phyloP scores from a whole-genome alignment of 805 yeast genomes.

The Zygosaccharomyces gambellarensis region DNA sequence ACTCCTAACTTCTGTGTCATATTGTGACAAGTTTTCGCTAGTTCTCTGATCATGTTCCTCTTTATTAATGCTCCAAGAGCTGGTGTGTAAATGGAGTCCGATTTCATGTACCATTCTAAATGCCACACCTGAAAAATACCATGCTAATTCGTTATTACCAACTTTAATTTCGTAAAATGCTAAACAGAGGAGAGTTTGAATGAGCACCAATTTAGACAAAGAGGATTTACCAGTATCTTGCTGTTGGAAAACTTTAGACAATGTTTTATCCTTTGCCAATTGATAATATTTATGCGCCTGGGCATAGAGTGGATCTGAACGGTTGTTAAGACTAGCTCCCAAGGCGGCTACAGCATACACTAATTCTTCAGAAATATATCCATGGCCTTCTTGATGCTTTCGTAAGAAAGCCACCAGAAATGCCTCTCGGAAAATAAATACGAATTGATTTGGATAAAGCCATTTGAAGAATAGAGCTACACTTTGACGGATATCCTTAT shows the following conservation, averaged over 20 bases:
- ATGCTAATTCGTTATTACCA: constrained; percentile 48
- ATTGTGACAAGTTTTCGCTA: constrained; percentile 31
- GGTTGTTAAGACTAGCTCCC: constrained; percentile 44
- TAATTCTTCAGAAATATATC: constrained; percentile 46
- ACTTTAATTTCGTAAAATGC: constrained; percentile 51
- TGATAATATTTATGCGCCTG: constrained; percentile 39
- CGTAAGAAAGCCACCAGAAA: constrained; percentile 49
- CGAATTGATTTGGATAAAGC: constrained; percentile 54
- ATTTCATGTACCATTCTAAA: constrained; percentile 53
- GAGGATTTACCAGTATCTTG: constrained; percentile 16
- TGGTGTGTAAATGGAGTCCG: constrained; percentile 50
- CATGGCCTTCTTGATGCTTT: constrained; percentile 9
- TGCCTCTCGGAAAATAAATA: constrained; percentile 51
- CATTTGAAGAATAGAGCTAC: constrained; percentile 41
- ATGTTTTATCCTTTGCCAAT: constrained; percentile 38
- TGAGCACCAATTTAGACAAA: constrained; percentile 41
- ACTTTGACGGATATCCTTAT: constrained; percentile 10
- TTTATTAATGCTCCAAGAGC: constrained; percentile 41
- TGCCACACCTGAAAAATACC: constrained; percentile 53
- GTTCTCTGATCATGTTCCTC: constrained; percentile 21
- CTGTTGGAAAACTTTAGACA: constrained; percentile 32
- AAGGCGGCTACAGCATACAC: constrained; percentile 47
- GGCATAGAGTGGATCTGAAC: constrained; percentile 26
- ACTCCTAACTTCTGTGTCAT: constrained; percentile 47
- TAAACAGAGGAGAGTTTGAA: constrained; percentile 46